Conservation (phyloP, 306 rosid genomes). For the Phaseolus lunatus region DNA sequence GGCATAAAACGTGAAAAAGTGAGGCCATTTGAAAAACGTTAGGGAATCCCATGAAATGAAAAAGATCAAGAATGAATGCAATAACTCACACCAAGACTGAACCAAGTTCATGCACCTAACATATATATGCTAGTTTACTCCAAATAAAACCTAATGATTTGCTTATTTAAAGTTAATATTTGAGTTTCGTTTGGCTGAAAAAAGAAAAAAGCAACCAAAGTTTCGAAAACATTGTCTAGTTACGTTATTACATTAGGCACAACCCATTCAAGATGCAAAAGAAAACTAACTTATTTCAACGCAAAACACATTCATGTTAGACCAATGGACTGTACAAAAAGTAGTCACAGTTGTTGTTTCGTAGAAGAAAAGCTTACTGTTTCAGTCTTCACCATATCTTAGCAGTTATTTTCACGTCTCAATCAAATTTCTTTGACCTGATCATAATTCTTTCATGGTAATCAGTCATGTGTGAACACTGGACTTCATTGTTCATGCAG, state of each 20-base stretch:
- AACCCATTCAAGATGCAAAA: not conserved
- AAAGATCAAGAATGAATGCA: slow-evolving; percentile 19
- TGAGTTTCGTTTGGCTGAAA: not conserved
- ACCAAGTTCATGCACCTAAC: slow-evolving; percentile 30
- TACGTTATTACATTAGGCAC: slow-evolving; percentile 5
- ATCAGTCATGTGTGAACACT: slow-evolving; percentile 1
- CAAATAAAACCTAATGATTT: not conserved
- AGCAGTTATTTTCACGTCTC: slow-evolving; percentile 10
- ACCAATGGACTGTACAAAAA: slow-evolving; percentile 13
- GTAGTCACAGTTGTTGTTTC: slow-evolving; percentile 31
- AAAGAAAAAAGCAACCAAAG: too few species aligned
- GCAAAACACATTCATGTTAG: not conserved
- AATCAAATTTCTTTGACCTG: slow-evolving; percentile 38
- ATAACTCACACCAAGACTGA: not conserved
- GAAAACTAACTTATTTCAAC: slow-evolving; percentile 3
- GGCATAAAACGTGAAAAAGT: slow-evolving; percentile 24
- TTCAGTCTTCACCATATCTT: slow-evolving; percentile 21
- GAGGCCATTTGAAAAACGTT: slow-evolving; percentile 37
- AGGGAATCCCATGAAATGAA: slow-evolving; percentile 20
- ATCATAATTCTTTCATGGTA: not conserved
- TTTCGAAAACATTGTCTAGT: not conserved
- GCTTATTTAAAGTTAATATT: not conserved
- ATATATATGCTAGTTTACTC: not conserved
- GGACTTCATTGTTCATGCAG: not conserved
- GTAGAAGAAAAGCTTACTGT: slow-evolving; percentile 31